These are phyloP conservation scores for Fusarium burgessii DNA, from an alignment of 2,329 filamentous ascomycete genomes.

Conservation along the genomic window DNA sequence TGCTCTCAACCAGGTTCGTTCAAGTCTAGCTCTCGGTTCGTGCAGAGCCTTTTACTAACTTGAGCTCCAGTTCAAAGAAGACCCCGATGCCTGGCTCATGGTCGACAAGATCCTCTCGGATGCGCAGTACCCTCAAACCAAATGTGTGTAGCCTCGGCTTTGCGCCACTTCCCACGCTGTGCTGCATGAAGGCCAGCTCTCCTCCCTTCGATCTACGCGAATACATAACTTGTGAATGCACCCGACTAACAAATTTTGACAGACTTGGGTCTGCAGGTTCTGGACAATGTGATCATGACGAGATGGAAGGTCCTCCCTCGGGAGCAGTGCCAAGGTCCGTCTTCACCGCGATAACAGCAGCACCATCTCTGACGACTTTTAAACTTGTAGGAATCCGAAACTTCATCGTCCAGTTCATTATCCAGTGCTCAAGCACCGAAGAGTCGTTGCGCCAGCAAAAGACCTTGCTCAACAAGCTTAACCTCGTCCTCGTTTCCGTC, in stretches of 20 bases:
- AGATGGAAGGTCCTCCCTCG: slow-evolving; percentile 98
- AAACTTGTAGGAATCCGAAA: slow-evolving; percentile 85
- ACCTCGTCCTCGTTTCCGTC: slow-evolving; percentile 95
- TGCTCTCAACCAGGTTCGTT: slow-evolving; percentile 87
- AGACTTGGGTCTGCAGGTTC: slow-evolving; percentile 95
- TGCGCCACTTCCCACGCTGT: slow-evolving; percentile 25
- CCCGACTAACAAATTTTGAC: slow-evolving; percentile 45
- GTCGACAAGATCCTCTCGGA: slow-evolving; percentile 97
- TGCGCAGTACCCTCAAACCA: slow-evolving; percentile 93
- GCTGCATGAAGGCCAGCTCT: slow-evolving; percentile 2
- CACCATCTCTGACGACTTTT: slow-evolving; percentile 25
- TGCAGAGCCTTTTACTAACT: slow-evolving; percentile 29
- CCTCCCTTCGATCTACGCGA: not conserved
- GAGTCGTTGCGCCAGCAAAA: slow-evolving; percentile 86
- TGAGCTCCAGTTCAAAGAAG: slow-evolving; percentile 88
- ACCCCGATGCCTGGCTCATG: slow-evolving; percentile 96
- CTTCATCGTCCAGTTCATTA: slow-evolving; percentile 98
- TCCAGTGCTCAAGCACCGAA: slow-evolving; percentile 90
- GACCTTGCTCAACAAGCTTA: slow-evolving; percentile 96
- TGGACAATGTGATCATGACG: slow-evolving; percentile 98
- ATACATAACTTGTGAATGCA: slow-evolving; percentile 10
- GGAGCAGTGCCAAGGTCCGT: slow-evolving; percentile 89
- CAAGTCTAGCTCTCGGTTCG: slow-evolving; percentile 10
- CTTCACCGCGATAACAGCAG: not conserved
- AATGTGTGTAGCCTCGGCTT: slow-evolving; percentile 73